These are phyloP conservation scores for Aspergillus sp. DNA, from an alignment of 2,329 filamentous ascomycete genomes.

Conservation along the genomic window DNA sequence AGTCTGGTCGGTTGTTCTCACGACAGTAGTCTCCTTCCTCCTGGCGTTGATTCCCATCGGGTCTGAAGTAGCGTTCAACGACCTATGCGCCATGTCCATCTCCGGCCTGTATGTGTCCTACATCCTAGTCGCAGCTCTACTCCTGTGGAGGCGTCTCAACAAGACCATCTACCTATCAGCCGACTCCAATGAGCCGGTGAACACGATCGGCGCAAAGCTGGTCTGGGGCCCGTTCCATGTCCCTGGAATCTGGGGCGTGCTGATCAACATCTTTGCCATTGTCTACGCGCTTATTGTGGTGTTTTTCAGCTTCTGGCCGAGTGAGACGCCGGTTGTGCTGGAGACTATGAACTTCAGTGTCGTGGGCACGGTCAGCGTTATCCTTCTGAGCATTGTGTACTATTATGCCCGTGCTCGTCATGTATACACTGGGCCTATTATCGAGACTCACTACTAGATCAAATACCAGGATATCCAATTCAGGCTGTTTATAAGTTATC, in stretches of 20 bases:
- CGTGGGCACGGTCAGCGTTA: slow-evolving; percentile 43
- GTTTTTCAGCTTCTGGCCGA: slow-evolving; percentile 53
- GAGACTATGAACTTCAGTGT: slow-evolving; percentile 49
- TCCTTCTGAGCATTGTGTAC: slow-evolving; percentile 43
- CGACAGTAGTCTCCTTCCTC: slow-evolving; percentile 27
- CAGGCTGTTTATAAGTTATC: too few relatives aligned
- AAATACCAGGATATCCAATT: too few relatives aligned
- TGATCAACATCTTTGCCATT: slow-evolving; percentile 46
- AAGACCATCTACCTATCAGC: slow-evolving; percentile 7
- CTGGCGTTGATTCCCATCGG: slow-evolving; percentile 36
- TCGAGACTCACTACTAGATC: background rate
- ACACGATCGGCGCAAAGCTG: slow-evolving; percentile 26
- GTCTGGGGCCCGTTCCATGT: slow-evolving; percentile 33
- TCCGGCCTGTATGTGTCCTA: slow-evolving; percentile 33
- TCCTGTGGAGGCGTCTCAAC: slow-evolving; percentile 28
- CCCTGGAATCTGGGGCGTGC: slow-evolving; percentile 36
- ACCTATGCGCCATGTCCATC: slow-evolving; percentile 34
- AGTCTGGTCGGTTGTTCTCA: slow-evolving; percentile 24
- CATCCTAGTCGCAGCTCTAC: slow-evolving; percentile 25
- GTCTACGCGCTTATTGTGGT: slow-evolving; percentile 48
- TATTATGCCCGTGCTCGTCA: slow-evolving; percentile 36
- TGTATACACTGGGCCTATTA: slow-evolving; percentile 31
- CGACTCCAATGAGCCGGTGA: slow-evolving; percentile 20
- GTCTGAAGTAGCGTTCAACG: slow-evolving; percentile 32
- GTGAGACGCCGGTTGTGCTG: slow-evolving; percentile 33